Base-by-base conservation (phyloP, 1,139 yeast genomes). In the Saccharomyces hybrid region DNA sequence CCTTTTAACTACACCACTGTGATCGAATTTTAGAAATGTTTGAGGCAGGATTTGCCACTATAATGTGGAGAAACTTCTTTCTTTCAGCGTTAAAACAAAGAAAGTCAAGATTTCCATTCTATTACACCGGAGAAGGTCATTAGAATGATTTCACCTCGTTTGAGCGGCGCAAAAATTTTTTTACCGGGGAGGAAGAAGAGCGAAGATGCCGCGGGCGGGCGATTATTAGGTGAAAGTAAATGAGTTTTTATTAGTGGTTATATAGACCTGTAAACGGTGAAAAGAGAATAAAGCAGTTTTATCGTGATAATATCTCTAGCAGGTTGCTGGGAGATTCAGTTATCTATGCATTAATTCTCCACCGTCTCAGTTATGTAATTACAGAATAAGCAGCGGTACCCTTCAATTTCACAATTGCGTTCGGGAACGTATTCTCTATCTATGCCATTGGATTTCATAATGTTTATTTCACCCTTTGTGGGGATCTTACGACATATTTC, bases 401-500 rank as follows among this genome's bases (percentile, higher is more conserved):
- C 69, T 49, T 56, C 59, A 9, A 54, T 47, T 14, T 49, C 42
- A 13, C 54, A 47, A n/a, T 61, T 61, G 50, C 59, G 59, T 8
- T 50, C 57, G 4, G 52, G 52, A 7, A 54, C 53, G 25, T 48
- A 48, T 38, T 58, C 61, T 27, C 49, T 54, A 7, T 56, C 52
- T n/a, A 58, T 51, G 26, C 69, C 68, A 50, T 67, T 66, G 3
- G 69, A 60, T 41, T 86, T 87, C 96, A 91, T 90, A 38, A 88
- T 76, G 16, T 88, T 81, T 89, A 97, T 87, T 73, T 93, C 98
- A 58, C 97, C 95, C 73, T 91, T 90, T 28, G 97, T 96, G 5
- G 99, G 99, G 57, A 93, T 89, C 66, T 93, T 83, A 60, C 86
- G 81, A 73, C 99, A 93, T 25, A 73, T 69, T 5, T 77, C 72